Base-by-base conservation (phyloP, 2,329 filamentous ascomycete species). In the Ceratocystis albifundus region DNA sequence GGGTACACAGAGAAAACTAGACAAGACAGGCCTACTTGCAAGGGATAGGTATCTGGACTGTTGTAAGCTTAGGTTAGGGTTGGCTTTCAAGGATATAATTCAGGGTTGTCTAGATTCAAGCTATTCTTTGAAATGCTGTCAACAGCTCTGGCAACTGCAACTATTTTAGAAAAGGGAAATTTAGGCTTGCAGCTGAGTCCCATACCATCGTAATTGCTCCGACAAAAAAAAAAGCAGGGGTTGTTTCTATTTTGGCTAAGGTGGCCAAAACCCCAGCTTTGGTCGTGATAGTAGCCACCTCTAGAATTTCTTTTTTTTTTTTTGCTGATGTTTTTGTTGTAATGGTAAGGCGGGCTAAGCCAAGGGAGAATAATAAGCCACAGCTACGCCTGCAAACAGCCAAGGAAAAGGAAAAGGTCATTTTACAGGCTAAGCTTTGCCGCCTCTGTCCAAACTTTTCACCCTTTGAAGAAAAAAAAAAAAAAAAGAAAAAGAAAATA, bases 321-420 rank as follows among this genome's bases (percentile, higher is more conserved):
- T 10, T 59, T 59, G 12, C 53, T 32, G 15, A 30, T 59, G 10
- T 15, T 12, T 59, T n/a, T 8, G 28, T 59, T 25, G 55, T 41
- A 20, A 59, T 28, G 7, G 55, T n/a, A 30, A 59, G 55, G 28
- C 28, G 32, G 36, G 36, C 36, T 41, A 12, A 53, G 48, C n/a
- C 3, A 59, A 36, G 17, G 6, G 32, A 59, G n/a, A 59, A 59
- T 36, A 59, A 59, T 36, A 59, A 59, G 28, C 55, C 55, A 59
- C 28, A 59, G 28, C 55, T n/a, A 59, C 28, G 32, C 25, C 55
- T 59, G 55, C 32, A 59, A 32, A 7, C 25, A 30, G 55, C 28
- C 28, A 59, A 59, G 12, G 2, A 36, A 36, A 20, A 32, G 2
- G 20, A 36, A 20, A 32, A 41, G 15, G 28, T 22, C 25, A 36